Percentiles rank a stretch among this genome's conserved stretches.
Conservation (phyloP, 208 protist genomes). For the Trypanosoma melophagium region DNA sequence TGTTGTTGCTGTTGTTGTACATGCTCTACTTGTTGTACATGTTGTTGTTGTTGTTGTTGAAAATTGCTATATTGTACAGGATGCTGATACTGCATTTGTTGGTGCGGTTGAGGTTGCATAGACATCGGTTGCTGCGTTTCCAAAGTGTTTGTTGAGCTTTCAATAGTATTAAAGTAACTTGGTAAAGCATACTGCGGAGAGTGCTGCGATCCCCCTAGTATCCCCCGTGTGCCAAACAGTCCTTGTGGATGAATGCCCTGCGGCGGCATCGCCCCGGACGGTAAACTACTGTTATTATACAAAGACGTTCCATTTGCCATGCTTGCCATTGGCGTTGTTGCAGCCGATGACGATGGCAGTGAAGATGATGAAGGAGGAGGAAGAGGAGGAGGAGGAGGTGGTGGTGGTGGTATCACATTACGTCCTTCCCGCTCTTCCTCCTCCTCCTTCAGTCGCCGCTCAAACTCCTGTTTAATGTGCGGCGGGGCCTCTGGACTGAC, state of each 20-base stretch:
- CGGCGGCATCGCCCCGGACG: background rate
- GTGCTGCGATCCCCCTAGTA: conserved; percentile 2
- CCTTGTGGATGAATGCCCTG: conserved; percentile 10
- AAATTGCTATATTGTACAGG: background rate
- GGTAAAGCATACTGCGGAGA: conserved; percentile 67
- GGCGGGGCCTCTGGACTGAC: conserved; percentile 72
- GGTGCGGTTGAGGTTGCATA: background rate
- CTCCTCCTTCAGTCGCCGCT: conserved; percentile 54
- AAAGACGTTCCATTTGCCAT: background rate
- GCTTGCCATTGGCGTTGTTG: background rate
- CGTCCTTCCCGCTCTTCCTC: conserved; percentile 55
- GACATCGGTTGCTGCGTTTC: background rate
- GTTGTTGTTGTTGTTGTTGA: background rate
- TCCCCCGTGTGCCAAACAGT: conserved; percentile 17
- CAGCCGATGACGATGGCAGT: background rate
- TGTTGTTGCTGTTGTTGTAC: background rate
- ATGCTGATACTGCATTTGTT: background rate
- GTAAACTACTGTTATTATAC: background rate
- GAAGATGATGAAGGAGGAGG: background rate
- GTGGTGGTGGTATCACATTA: conserved; percentile 36
- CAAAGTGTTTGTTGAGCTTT: background rate
- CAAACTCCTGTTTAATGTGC: conserved; percentile 59
- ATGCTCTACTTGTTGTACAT: background rate
- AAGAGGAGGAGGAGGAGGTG: conserved; percentile 28
- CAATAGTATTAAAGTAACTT: conserved; percentile 46